Conservation (phyloP, 73 alveolate genomes). For the Paramecium sonneborni region DNA sequence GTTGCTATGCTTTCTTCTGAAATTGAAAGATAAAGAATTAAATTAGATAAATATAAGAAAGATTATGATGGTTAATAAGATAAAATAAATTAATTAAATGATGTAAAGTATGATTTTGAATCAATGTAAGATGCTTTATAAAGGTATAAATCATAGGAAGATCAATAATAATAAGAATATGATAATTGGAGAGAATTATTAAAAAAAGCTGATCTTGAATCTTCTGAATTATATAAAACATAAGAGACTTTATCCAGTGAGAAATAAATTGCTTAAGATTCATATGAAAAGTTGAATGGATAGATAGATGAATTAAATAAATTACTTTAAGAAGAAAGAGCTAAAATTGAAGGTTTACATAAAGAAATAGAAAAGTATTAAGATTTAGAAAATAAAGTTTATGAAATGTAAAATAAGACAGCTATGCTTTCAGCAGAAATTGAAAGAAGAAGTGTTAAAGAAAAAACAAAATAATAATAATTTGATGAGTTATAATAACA, state of each 20-base stretch:
- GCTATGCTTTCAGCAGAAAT: slow-evolving; percentile 49
- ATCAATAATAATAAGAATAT: background rate
- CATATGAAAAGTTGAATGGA: background rate
- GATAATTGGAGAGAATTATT: background rate
- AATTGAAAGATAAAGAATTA: slow-evolving; percentile 19
- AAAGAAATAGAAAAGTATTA: background rate
- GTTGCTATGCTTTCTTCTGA: slow-evolving; percentile 19
- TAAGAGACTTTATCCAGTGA: background rate
- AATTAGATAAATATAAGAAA: background rate
- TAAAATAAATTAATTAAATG: background rate
- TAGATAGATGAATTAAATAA: background rate
- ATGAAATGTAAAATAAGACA: slow-evolving; percentile 38
- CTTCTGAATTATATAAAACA: background rate
- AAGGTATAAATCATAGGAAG: background rate
- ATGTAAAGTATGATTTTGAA: background rate
- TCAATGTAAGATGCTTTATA: background rate
- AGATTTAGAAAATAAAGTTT: slow-evolving; percentile 37
- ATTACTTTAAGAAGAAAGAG: background rate
- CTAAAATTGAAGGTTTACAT: slow-evolving; percentile 33
- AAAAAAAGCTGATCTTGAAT: slow-evolving; percentile 15
- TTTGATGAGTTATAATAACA: background rate
- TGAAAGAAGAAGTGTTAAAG: slow-evolving; percentile 38
- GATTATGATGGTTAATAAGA: background rate
- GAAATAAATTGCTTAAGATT: background rate
- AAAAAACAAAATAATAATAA: background rate